Evolutionary conservation across 2,329 filamentous ascomycete genomes (phyloP).

Genomic region (Elsinoe necatrix): DNA sequence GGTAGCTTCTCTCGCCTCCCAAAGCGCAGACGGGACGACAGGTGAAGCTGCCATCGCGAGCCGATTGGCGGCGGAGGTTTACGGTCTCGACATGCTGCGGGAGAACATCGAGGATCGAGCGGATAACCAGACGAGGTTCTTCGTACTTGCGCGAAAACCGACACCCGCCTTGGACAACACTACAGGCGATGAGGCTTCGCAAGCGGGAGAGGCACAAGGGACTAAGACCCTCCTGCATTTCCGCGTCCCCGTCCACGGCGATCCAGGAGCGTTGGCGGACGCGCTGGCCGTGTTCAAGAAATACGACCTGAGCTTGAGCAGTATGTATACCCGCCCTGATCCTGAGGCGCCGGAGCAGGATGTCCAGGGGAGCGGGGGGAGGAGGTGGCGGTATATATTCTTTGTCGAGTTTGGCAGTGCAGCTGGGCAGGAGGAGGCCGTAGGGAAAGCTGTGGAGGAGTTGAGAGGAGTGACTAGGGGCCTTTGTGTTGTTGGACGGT

Average conservation of each 20-base stretch:
- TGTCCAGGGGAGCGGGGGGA: neutral
- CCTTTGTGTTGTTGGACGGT: slow-evolving; percentile 48
- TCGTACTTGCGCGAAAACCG: slow-evolving; percentile 48
- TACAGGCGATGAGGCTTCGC: neutral
- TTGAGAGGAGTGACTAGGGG: slow-evolving; percentile 51
- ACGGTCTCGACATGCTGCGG: slow-evolving; percentile 61
- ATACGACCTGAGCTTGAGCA: slow-evolving; percentile 71
- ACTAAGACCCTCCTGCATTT: slow-evolving; percentile 58
- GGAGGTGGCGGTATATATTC: slow-evolving; percentile 79
- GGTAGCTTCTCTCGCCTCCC: slow-evolving; percentile 39
- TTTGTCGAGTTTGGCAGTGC: slow-evolving; percentile 73
- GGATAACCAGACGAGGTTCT: slow-evolving; percentile 73
- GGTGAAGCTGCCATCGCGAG: slow-evolving; percentile 70
- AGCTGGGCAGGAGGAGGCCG: slow-evolving; percentile 29
- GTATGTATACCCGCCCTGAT: slow-evolving; percentile 80
- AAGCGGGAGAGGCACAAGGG: neutral
- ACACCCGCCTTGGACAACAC: too few species aligned
- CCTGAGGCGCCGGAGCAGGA: slow-evolving; percentile 38
- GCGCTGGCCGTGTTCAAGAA: slow-evolving; percentile 70
- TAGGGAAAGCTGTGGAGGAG: slow-evolving; percentile 52
- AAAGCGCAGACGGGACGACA: slow-evolving; percentile 39
- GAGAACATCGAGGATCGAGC: slow-evolving; percentile 61
- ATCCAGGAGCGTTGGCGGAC: slow-evolving; percentile 74
- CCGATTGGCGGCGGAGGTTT: slow-evolving; percentile 59
- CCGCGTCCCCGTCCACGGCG: slow-evolving; percentile 61